Evolutionary conservation across 129 eudicot genomes (phyloP).

Genomic region (Flaveria robusta): DNA sequence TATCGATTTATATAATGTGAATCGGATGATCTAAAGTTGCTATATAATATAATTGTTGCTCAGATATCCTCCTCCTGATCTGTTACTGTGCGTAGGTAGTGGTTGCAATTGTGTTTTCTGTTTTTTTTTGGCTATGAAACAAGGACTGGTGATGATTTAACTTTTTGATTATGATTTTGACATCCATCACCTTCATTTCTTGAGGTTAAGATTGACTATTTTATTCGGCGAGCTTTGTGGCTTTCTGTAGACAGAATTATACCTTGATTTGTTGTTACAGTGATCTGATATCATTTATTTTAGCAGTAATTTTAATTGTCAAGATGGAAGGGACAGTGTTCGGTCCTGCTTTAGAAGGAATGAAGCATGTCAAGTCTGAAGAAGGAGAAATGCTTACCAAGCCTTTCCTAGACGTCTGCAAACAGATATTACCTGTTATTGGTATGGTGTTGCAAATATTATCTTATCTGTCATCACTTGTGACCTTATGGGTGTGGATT

Average conservation of each 20-base stretch:
- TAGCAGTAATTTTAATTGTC: slow-evolving; percentile 18
- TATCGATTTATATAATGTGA: slow-evolving; percentile 7
- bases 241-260: neutral
- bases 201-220: neutral
- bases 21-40: slow-evolving; percentile 8
- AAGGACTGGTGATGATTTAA: slow-evolving; percentile 10
- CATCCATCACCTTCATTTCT: neutral
- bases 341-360: slow-evolving; percentile 77
- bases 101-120: neutral
- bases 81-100: neutral
- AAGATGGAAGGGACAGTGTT: slow-evolving; percentile 79
- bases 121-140: neutral
- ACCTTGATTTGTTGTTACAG: too few relatives aligned
- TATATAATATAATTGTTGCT: neutral
- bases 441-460: slow-evolving; percentile 43
- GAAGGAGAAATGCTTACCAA: slow-evolving; percentile 79
- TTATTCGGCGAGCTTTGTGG: neutral
- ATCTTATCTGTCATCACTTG: neutral
- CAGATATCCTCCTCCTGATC: neutral
- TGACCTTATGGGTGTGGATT: neutral
- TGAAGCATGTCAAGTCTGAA: slow-evolving; percentile 80
- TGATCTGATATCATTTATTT: neutral
- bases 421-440: slow-evolving; percentile 79
- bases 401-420: slow-evolving; percentile 91
- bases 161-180: neutral